A percentile compares a stretch with the other conserved stretches of the same genome.
Evolutionary conservation across 371 early-diverging fungal species (phyloP).

Genomic region (Nematocida minor): DNA sequence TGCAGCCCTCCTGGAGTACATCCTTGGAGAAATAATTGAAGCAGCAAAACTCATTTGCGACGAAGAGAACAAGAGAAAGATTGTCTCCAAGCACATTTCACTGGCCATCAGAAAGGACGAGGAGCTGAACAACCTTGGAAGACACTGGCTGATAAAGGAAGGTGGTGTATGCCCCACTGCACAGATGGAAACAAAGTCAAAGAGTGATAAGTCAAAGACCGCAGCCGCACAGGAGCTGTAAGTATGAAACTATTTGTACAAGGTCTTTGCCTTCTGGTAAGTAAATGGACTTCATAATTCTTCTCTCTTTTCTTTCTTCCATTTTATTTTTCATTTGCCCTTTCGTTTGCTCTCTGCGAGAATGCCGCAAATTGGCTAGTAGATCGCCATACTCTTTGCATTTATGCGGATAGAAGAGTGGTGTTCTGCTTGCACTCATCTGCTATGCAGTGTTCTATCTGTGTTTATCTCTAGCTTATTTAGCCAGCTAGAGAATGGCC

Average conservation of each 20-base stretch:
- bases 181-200: constrained; percentile 21
- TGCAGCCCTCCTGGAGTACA: constrained; percentile 57
- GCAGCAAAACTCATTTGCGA: constrained; percentile 61
- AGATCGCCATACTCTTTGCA: not conserved
- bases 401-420: too few relatives aligned
- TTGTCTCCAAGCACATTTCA: constrained; percentile 65
- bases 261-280: not conserved
- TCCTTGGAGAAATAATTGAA: constrained; percentile 64
- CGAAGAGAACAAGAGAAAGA: constrained; percentile 64
- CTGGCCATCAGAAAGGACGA: constrained; percentile 61
- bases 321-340: too few relatives aligned
- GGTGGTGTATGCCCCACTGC: constrained; percentile 57
- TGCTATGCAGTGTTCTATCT: too few relatives aligned
- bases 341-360: too few relatives aligned
- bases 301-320: too few relatives aligned
- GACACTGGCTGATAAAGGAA: constrained; percentile 60
- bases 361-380: not conserved
- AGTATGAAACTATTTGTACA: not conserved
- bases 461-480: too few relatives aligned
- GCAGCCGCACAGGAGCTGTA: constrained; percentile 25
- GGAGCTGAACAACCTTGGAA: constrained; percentile 59
- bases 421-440: too few relatives aligned
- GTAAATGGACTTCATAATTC: not conserved
- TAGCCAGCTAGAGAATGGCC: too few relatives aligned
- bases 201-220: constrained; percentile 5